These are phyloP conservation scores for Eucalyptus cloeziana DNA, from an alignment of 345 rosid species.

Conservation along the genomic window DNA sequence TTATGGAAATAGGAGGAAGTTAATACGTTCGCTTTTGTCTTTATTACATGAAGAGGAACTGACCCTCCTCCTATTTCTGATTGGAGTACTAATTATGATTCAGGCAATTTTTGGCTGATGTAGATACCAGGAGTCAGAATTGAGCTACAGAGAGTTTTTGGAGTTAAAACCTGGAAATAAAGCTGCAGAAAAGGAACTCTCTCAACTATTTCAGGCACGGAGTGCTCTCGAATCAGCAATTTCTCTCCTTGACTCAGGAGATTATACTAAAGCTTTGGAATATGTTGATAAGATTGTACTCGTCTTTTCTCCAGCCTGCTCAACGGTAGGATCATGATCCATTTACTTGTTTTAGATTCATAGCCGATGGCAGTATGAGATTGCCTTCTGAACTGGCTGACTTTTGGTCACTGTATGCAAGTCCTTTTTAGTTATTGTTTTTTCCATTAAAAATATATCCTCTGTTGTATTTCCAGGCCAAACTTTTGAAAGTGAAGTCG, in stretches of 20 bases:
- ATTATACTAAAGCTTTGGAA: slow-evolving; percentile 60
- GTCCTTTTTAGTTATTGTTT: background rate
- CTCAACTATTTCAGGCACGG: slow-evolving; percentile 81
- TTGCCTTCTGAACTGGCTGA: background rate
- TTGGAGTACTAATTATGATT: slow-evolving; percentile 17
- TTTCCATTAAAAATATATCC: background rate
- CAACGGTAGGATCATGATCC: slow-evolving; percentile 38
- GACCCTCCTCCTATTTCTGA: slow-evolving; percentile 1
- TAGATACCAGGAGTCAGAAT: slow-evolving; percentile 88
- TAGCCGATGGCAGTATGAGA: background rate
- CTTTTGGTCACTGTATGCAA: background rate
- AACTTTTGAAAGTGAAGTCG: slow-evolving; percentile 67
- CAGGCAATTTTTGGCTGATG: slow-evolving; percentile 15
- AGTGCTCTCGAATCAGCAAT: slow-evolving; percentile 71
- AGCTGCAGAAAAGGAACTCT: slow-evolving; percentile 82
- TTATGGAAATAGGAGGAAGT: background rate
- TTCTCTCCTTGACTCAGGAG: slow-evolving; percentile 56
- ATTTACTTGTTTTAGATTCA: background rate
- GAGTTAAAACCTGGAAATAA: slow-evolving; percentile 63
- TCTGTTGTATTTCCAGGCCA: slow-evolving; percentile 44
- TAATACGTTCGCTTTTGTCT: background rate
- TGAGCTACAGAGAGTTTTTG: slow-evolving; percentile 51
- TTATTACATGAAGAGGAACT: background rate
- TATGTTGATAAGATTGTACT: slow-evolving; percentile 85
- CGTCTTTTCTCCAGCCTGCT: slow-evolving; percentile 90